A percentile compares a stretch with the other conserved stretches of the same genome.
These are phyloP conservation scores for Caulochytrium protostelioides DNA, from an alignment of 371 early-diverging fungal genomes.

Conservation along the genomic window DNA sequence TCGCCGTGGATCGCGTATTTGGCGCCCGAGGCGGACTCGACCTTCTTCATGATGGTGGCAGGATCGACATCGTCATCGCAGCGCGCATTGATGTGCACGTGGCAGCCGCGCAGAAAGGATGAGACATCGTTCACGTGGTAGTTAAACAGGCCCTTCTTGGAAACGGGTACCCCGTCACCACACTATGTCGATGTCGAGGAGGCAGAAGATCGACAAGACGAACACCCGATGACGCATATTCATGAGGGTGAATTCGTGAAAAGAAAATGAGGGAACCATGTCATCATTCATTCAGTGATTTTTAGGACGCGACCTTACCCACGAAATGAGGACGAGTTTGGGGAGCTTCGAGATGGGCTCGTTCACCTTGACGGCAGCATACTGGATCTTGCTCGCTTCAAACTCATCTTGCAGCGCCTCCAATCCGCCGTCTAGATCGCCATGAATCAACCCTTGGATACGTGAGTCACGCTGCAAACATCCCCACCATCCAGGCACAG, in stretches of 20 bases:
- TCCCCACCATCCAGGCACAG: not conserved
- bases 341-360: conserved; percentile 71
- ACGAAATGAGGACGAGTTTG: conserved; percentile 77
- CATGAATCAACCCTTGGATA: conserved; percentile 1
- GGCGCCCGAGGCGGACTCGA: conserved; percentile 61
- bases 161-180: conserved; percentile 80
- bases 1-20: conserved; percentile 63
- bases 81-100: conserved; percentile 77
- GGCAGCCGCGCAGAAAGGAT: conserved; percentile 36
- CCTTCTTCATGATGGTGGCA: conserved; percentile 57
- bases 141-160: conserved; percentile 67
- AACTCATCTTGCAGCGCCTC: conserved; percentile 79
- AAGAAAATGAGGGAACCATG: too few species aligned
- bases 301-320: conserved; percentile 40
- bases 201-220: not conserved
- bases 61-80: conserved; percentile 65
- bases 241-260: not conserved
- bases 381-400: conserved; percentile 68
- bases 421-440: conserved; percentile 40
- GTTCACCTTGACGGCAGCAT: conserved; percentile 57
- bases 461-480: not conserved
- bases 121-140: conserved; percentile 55
- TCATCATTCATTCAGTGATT: too few species aligned
- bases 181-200: too few species aligned
- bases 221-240: not conserved